Evolutionary conservation across 371 early-diverging fungal species (phyloP).

Genomic region (Entomophthora muscae): DNA sequence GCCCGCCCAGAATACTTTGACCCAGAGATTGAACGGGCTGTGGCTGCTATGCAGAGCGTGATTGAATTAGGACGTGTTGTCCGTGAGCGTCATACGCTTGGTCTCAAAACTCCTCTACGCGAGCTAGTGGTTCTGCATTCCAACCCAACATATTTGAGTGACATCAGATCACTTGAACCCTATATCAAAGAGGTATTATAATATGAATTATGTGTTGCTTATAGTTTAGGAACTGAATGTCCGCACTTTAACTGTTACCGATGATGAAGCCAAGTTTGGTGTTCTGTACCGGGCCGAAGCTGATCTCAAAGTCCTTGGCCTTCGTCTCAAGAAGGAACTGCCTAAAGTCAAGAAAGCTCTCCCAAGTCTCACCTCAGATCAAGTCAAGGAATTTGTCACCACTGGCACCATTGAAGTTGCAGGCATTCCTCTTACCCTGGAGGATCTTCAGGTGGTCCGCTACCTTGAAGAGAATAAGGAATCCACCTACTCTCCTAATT

Average conservation of each 20-base stretch:
- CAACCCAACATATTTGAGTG: slow-evolving; percentile 72
- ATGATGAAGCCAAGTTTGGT: slow-evolving; percentile 81
- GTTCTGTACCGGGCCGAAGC: slow-evolving; percentile 82
- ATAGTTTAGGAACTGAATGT: slow-evolving; percentile 87
- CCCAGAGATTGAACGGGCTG: slow-evolving; percentile 81
- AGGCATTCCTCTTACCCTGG: slow-evolving; percentile 61
- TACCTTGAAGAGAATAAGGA: slow-evolving; percentile 44
- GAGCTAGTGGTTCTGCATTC: slow-evolving; percentile 86
- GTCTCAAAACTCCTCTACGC: slow-evolving; percentile 94
- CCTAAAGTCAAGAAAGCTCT: slow-evolving; percentile 80
- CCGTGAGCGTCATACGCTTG: slow-evolving; percentile 87
- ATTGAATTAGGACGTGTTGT: slow-evolving; percentile 91
- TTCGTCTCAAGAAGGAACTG: slow-evolving; percentile 75
- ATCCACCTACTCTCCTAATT: slow-evolving; percentile 44
- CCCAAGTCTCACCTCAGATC: slow-evolving; percentile 48
- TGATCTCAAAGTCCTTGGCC: slow-evolving; percentile 78
- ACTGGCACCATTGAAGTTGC: slow-evolving; percentile 49
- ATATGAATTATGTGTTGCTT: no score
- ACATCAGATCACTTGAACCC: slow-evolving; percentile 56
- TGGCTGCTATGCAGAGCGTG: slow-evolving; percentile 90
- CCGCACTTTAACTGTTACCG: slow-evolving; percentile 63
- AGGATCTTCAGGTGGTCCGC: slow-evolving; percentile 63
- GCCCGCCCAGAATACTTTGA: slow-evolving; percentile 91
- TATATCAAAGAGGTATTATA: slow-evolving; percentile 67
- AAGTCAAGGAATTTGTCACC: slow-evolving; percentile 63